Base-by-base conservation (phyloP, 257 asterid genomes). In the Fraxinus cuspidata region DNA sequence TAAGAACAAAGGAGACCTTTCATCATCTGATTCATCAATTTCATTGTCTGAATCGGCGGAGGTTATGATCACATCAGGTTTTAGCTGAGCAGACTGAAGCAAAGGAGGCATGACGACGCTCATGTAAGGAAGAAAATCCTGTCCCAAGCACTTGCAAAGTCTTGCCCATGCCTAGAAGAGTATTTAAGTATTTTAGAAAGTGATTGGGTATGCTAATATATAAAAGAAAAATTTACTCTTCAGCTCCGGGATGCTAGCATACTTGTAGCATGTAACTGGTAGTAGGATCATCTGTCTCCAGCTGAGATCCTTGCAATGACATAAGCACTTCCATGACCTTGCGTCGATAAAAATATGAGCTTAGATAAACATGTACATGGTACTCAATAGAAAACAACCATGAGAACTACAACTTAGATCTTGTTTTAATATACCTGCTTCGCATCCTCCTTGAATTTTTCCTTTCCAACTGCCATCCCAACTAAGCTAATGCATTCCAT, bases 391-490 rank as follows among this genome's bases (percentile, higher is more conserved):
- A 28, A 23, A 64, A 79, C 71, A 23, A 53, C 35, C 66, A 71
- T 28, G 23, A 44, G 75, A n/a, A 68, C 74, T 78, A 67, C 31
- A 78, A 12, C 21, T 42, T 70, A 78, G 37, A 72, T 72, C 28
- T 66, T 66, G 70, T 11, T 15, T 10, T 71, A 10, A 78, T 56
- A 82, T 75, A 90, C 98, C 97, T 92, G 94, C 89, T 92, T 94
- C 40, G 97, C 97, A 23, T 94, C 98, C 49, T 89, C 96, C 86
- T 91, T 90, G 81, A 94, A 92, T 78, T 87, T 90, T 21, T 92
- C 95, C 82, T 92, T 94, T 81, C 97, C 98, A 81, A 94, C 98
- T 74, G 98, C 98, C 97, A 94, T 94, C 78, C 98, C 98, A 74
- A 94, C 98, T 87, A 94, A 87, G 82, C 98, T 94, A 53, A 90